A percentile compares a stretch with the other conserved stretches of the same genome.
Evolutionary conservation across 2,329 filamentous ascomycete genomes (phyloP).

Genomic region (Aspergillus sp.): DNA sequence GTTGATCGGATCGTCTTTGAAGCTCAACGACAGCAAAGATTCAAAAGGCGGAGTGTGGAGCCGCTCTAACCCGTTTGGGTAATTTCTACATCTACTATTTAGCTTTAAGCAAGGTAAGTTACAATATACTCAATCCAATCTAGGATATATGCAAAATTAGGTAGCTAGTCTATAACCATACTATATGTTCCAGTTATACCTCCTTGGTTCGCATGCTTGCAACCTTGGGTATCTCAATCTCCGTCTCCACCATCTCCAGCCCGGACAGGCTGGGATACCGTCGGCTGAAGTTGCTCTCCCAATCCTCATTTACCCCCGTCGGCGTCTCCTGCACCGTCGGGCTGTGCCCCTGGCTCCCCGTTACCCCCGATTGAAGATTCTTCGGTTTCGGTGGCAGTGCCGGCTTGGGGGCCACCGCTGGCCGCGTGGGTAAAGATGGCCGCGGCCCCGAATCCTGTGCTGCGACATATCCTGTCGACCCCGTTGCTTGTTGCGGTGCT

Average conservation of each 20-base stretch:
- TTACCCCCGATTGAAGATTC: slow-evolving; percentile 48
- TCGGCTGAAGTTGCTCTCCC: slow-evolving; percentile 70
- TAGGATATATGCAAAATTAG: slow-evolving; percentile 7
- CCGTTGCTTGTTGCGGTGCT: slow-evolving; percentile 11
- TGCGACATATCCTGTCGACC: slow-evolving; percentile 16
- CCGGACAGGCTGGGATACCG: slow-evolving; percentile 79
- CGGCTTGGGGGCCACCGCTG: too few relatives aligned
- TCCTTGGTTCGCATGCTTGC: slow-evolving; percentile 38
- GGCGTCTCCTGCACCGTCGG: slow-evolving; percentile 21
- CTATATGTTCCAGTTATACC: slow-evolving; percentile 22
- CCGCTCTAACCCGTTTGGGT: neutral
- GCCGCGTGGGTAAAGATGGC: slow-evolving; percentile 24
- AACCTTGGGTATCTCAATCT: slow-evolving; percentile 41
- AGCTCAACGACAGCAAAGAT: neutral
- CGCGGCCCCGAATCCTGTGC: slow-evolving; percentile 31
- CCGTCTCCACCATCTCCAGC: slow-evolving; percentile 83
- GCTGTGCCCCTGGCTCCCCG: slow-evolving; percentile 20
- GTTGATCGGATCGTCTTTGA: too few relatives aligned
- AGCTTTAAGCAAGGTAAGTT: neutral
- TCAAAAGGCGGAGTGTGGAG: neutral
- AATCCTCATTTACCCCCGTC: slow-evolving; percentile 49
- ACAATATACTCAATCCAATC: neutral
- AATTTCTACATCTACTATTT: neutral
- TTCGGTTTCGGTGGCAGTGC: slow-evolving; percentile 58
- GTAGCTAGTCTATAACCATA: slow-evolving; percentile 5